These are phyloP conservation scores for Pyrenophora graminea DNA, from an alignment of 2,329 filamentous ascomycete genomes.

Conservation along the genomic window DNA sequence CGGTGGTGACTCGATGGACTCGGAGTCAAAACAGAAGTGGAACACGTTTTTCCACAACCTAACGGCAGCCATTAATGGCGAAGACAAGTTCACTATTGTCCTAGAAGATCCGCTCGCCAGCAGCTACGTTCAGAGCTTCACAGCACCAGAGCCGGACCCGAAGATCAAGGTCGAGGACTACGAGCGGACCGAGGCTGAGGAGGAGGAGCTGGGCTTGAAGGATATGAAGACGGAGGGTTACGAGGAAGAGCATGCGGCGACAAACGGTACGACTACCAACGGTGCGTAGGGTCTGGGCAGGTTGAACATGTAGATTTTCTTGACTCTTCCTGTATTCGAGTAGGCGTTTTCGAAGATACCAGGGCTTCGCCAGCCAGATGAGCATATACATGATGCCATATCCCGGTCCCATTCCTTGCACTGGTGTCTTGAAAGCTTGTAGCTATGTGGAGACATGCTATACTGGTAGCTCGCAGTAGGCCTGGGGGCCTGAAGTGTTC, in stretches of 20 bases:
- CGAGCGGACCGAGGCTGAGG: constrained; percentile 84
- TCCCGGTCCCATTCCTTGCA: not conserved
- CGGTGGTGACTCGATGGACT: constrained; percentile 78
- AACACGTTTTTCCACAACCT: constrained; percentile 77
- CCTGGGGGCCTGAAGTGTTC: no score
- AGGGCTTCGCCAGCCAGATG: constrained; percentile 41
- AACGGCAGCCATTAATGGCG: constrained; percentile 76
- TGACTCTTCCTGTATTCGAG: constrained; percentile 28
- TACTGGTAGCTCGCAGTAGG: not conserved
- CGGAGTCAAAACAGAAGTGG: constrained; percentile 73
- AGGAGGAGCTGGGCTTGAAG: constrained; percentile 85
- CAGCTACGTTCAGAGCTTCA: constrained; percentile 90
- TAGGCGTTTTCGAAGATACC: constrained; percentile 42
- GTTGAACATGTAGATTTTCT: constrained; percentile 21
- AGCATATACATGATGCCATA: constrained; percentile 14
- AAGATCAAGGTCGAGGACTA: constrained; percentile 84
- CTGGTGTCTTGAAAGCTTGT: not conserved
- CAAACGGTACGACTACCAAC: constrained; percentile 29
- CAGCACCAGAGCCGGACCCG: constrained; percentile 77
- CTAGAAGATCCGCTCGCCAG: constrained; percentile 87
- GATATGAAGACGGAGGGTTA: constrained; percentile 96
- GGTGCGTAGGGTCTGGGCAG: constrained; percentile 13
- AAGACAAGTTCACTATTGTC: constrained; percentile 79
- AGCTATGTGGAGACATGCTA: not conserved
- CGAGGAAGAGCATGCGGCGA: constrained; percentile 54